Evolutionary conservation across 169 alveolate genomes (phyloP).

Genomic region (Miamiensis avidus): DNA sequence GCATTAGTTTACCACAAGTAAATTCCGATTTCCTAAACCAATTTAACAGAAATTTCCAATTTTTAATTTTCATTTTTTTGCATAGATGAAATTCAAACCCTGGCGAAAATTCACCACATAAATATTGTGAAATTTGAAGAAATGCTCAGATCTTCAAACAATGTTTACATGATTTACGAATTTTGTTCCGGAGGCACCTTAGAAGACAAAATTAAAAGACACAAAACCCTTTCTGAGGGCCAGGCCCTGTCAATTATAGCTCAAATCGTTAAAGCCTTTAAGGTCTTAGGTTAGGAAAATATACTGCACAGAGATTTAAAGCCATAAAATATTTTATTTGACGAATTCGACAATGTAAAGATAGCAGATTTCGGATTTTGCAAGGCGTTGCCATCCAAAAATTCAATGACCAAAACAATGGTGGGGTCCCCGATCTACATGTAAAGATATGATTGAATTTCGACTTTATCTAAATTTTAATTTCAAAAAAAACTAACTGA

Average conservation of each 20-base stretch:
- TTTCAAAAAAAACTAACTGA: too few relatives aligned
- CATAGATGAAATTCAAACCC: conserved; percentile 39
- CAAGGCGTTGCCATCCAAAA: conserved; percentile 24
- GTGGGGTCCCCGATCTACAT: conserved; percentile 45
- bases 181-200: conserved; percentile 48
- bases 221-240: conserved; percentile 32
- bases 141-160: conserved; percentile 41
- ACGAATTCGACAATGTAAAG: conserved; percentile 23
- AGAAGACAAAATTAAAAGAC: conserved; percentile 34
- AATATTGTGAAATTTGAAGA: conserved; percentile 41
- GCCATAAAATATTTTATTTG: conserved; percentile 39
- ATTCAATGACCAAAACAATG: conserved; percentile 41
- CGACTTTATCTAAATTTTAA: too few relatives aligned
- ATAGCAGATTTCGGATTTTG: conserved; percentile 56
- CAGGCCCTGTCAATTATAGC: conserved; percentile 31
- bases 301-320: conserved; percentile 48
- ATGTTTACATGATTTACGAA: conserved; percentile 39
- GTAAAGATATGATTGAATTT: background rate
- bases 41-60: too few relatives aligned
- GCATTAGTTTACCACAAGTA: conserved; percentile 33
- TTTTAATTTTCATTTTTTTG: too few relatives aligned
- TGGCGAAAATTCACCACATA: conserved; percentile 22
- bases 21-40: background rate
- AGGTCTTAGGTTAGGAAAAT: conserved; percentile 29
- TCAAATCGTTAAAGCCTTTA: conserved; percentile 40